Evolutionary conservation across 805 yeast genomes (phyloP), one percentile per base, ranked within the genome.

Genomic region (Candida koratica): DNA sequence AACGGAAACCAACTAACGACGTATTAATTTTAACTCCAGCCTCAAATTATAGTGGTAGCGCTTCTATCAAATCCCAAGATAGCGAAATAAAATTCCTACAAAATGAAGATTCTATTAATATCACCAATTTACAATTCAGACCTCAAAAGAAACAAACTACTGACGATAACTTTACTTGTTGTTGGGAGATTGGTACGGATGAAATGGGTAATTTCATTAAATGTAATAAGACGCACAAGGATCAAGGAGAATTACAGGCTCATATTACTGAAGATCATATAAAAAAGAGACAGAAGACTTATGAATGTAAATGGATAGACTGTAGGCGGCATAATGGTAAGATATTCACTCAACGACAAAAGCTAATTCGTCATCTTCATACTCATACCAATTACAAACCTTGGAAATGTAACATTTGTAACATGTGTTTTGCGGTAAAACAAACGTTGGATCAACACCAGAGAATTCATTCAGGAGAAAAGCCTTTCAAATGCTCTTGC

Each of bases 321-420:
- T 93, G 98, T 58, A 72, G 71, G 15, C 73, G 96, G 25, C 64
- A 64, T 40, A 55, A 60, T 18, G 71, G 75, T 4, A 69, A 74
- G 43, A 71, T 72, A 3, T 93, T 90, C 52, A 59, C 73, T 7
- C 97, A 90, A 55, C 69, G 93, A 19, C 97, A 90, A 49, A 93
- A 90, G 58, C 63, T 88, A 6, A 61, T 84, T 11, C 72, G 98
- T 27, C 98, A 90, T 60, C 62, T 93, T 32, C 93, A 84, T 57
- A 81, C 82, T 4, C 98, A 93, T 56, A 86, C 97, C 0, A 79
- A 81, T 40, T 79, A 82, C 55, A 79, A 81, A 53, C 97, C 97
- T 0, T 83, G 73, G 55, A 66, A 68, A 40, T 93, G 98, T 60
- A 51, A 62, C 0, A 53, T 71, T 0, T 93, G 98, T 56, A 71